These are phyloP conservation scores for Castanospermum australe DNA, from an alignment of 306 rosid genomes.

Conservation along the genomic window DNA sequence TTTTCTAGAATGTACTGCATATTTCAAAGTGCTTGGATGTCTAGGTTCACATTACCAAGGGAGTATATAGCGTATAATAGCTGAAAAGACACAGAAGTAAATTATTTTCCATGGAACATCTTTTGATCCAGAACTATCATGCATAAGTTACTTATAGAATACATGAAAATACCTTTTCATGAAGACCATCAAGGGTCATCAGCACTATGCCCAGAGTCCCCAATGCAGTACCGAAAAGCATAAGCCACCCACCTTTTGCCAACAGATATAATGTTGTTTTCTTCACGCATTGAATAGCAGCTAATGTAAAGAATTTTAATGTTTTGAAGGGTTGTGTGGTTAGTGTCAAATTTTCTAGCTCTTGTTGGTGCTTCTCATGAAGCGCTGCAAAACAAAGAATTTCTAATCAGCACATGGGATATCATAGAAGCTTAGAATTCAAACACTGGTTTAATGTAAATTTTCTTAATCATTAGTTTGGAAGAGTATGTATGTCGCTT, in stretches of 20 bases:
- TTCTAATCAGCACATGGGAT: slow-evolving; percentile 16
- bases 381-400: slow-evolving; percentile 55
- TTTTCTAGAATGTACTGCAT: not conserved
- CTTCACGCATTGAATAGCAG: slow-evolving; percentile 60
- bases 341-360: slow-evolving; percentile 79
- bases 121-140: not conserved
- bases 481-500: not conserved
- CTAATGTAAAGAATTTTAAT: slow-evolving; percentile 73
- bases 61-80: not conserved
- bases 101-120: not conserved
- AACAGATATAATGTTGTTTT: slow-evolving; percentile 55
- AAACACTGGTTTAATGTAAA: not conserved
- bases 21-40: not conserved
- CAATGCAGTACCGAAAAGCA: slow-evolving; percentile 60
- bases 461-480: not conserved
- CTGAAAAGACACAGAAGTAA: not conserved
- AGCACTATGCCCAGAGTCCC: slow-evolving; percentile 61
- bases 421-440: not conserved
- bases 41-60: not conserved
- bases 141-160: slow-evolving; percentile 15
- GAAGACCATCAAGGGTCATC: slow-evolving; percentile 66
- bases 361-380: slow-evolving; percentile 52
- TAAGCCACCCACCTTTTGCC: slow-evolving; percentile 85
- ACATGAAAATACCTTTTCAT: slow-evolving; percentile 64
- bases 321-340: slow-evolving; percentile 82